Evolutionary conservation across 2,329 filamentous ascomycete genomes (phyloP).

Genomic region (Penicillium sp.): DNA sequence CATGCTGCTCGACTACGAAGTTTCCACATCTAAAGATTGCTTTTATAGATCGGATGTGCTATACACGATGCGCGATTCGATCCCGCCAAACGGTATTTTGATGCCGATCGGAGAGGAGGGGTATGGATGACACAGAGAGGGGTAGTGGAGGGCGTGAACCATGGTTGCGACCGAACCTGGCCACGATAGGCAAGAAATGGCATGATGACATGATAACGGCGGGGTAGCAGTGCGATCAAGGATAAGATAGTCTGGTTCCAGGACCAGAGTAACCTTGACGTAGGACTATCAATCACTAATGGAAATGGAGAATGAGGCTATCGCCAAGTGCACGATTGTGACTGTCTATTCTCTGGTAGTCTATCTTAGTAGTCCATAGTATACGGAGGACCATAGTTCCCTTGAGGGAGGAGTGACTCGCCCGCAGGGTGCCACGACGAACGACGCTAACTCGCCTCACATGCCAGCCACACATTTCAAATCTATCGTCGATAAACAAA

Average conservation of each 20-base stretch:
- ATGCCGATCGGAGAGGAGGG: conserved; percentile 19
- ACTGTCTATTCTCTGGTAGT: too few relatives aligned
- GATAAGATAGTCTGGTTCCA: not conserved
- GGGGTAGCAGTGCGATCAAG: not conserved
- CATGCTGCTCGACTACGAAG: too few relatives aligned
- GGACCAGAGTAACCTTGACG: not conserved
- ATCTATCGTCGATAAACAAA: conserved; percentile 19
- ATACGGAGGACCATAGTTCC: not conserved
- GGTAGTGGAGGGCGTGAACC: conserved; percentile 20
- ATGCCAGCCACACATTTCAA: conserved; percentile 27
- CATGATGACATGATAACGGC: conserved; percentile 5
- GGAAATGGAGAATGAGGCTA: not conserved
- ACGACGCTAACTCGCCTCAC: conserved; percentile 26
- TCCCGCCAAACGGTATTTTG: not conserved
- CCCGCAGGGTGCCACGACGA: conserved; percentile 24
- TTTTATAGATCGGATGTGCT: not conserved
- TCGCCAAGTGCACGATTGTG: not conserved
- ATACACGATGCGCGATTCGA: not conserved
- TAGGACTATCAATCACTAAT: not conserved
- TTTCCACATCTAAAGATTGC: too few relatives aligned
- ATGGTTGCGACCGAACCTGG: conserved; percentile 17
- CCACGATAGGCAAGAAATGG: not conserved
- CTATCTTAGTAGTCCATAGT: not conserved
- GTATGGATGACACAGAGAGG: conserved; percentile 11
- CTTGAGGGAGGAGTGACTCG: not conserved